phyloP scores from a whole-genome alignment of 2,329 filamentous ascomycete genomes.

The Orbilia blumenaviensis region DNA sequence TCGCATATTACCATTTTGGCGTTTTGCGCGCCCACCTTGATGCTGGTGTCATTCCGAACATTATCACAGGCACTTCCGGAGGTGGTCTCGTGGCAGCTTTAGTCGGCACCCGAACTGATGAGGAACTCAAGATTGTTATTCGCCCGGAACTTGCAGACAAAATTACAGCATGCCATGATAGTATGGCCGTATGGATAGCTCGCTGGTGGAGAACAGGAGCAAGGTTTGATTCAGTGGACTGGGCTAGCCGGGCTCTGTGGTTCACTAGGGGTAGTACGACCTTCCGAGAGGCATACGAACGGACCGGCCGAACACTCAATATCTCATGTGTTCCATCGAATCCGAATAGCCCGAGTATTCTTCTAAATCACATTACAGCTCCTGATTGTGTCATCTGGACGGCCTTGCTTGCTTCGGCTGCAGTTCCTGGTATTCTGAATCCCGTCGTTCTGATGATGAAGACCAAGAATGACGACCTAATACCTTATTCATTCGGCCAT shows the following conservation, averaged over 20 bases:
- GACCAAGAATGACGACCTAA: conserved; percentile 76
- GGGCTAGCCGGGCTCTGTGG: conserved; percentile 86
- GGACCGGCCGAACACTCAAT: conserved; percentile 92
- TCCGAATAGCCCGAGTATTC: conserved; percentile 74
- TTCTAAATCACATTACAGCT: conserved; percentile 93
- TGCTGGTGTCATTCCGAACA: conserved; percentile 83
- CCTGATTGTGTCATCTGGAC: conserved; percentile 99
- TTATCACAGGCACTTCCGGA: conserved; percentile 95
- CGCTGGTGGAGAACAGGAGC: conserved; percentile 94
- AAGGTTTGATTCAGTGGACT: conserved; percentile 90
- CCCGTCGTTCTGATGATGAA: conserved; percentile 94
- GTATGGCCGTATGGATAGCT: conserved; percentile 73
- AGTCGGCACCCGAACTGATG: conserved; percentile 87
- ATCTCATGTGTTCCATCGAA: conserved; percentile 96
- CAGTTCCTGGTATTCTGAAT: conserved; percentile 94
- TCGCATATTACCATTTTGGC: conserved; percentile 90
- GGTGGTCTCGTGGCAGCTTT: conserved; percentile 89
- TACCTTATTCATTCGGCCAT: conserved; percentile 94
- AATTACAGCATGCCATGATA: conserved; percentile 86
- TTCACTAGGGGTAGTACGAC: conserved; percentile 91
- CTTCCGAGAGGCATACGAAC: conserved; percentile 91
- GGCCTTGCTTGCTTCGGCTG: conserved; percentile 90
- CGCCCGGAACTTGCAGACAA: conserved; percentile 84
- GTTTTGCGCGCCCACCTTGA: conserved; percentile 90
- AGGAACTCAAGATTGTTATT: conserved; percentile 84